Conservation (phyloP, 2,329 filamentous ascomycete species). For the Fusarium penzigii region DNA sequence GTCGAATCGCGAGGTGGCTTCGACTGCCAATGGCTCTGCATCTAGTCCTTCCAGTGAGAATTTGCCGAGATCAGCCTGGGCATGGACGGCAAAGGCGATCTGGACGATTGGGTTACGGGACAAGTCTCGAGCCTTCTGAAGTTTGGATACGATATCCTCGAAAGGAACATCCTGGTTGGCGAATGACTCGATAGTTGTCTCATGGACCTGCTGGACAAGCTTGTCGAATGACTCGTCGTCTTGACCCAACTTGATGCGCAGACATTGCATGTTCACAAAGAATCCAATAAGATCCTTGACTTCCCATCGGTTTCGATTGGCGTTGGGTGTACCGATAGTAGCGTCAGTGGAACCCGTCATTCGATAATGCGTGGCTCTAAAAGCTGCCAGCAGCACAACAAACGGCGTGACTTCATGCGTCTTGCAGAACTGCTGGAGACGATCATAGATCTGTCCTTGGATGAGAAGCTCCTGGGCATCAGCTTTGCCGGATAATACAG, state of each 20-base stretch:
- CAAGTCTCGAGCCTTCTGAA: constrained; percentile 10
- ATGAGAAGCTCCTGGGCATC: constrained; percentile 6
- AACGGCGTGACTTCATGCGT: constrained; percentile 3
- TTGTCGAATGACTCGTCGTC: constrained; percentile 13
- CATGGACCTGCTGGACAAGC: constrained; percentile 17
- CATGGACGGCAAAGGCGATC: constrained; percentile 19
- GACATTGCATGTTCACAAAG: constrained; percentile 26
- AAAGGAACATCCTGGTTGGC: constrained; percentile 28
- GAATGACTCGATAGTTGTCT: constrained; percentile 7
- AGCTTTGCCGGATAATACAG: constrained; percentile 9
- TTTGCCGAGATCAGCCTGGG: constrained; percentile 1
- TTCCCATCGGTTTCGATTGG: constrained; percentile 15
- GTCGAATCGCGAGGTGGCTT: constrained; percentile 12
- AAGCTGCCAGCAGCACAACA: constrained; percentile 21
- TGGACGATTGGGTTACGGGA: constrained; percentile 16
- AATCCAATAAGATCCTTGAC: constrained; percentile 19
- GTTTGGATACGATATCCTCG: constrained; percentile 16
- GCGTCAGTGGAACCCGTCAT: constrained; percentile 23
- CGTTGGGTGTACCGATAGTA: constrained; percentile 21
- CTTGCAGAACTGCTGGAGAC: constrained; percentile 11
- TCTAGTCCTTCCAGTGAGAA: constrained; percentile 11
- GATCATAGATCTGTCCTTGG: constrained; percentile 1
- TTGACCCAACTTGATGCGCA: constrained; percentile 16
- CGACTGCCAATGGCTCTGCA: not conserved
- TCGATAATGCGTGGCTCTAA: constrained; percentile 26